Percentiles rank a stretch among this genome's conserved stretches.
These are phyloP conservation scores for Backusella westeae DNA, from an alignment of 192 early-diverging fungal genomes.

Conservation along the genomic window DNA sequence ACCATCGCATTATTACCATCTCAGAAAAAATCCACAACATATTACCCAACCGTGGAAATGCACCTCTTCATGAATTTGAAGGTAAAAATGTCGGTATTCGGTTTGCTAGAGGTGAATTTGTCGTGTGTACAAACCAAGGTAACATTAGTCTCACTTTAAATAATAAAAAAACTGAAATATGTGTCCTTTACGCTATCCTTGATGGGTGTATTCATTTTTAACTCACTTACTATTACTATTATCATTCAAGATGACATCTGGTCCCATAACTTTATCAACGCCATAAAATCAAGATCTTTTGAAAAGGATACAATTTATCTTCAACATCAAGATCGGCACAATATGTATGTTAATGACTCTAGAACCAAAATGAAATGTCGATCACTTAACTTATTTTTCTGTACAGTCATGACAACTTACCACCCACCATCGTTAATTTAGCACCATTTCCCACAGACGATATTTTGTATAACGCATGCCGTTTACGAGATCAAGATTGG, in stretches of 20 bases:
- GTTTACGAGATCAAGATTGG: constrained; percentile 16
- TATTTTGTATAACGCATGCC: constrained; percentile 22
- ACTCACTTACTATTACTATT: background rate
- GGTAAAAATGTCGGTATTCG: constrained; percentile 34
- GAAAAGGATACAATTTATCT: constrained; percentile 21
- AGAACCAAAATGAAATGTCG: background rate
- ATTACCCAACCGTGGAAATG: constrained; percentile 25
- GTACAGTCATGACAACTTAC: constrained; percentile 17
- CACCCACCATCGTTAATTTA: constrained; percentile 17
- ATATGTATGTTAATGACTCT: constrained; percentile 19
- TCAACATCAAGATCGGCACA: constrained; percentile 29
- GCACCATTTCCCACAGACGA: constrained; percentile 24
- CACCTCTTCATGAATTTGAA: constrained; percentile 29
- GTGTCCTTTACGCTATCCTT: too few relatives aligned
- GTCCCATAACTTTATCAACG: constrained; percentile 32
- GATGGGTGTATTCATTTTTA: background rate
- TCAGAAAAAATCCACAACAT: constrained; percentile 27
- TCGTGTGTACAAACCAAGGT: constrained; percentile 38
- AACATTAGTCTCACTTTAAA: background rate
- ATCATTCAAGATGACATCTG: constrained; percentile 30
- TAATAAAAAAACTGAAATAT: background rate
- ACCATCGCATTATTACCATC: constrained; percentile 29
- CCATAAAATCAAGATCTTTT: constrained; percentile 20
- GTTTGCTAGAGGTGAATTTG: constrained; percentile 32
- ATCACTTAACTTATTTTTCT: background rate